Conservation (phyloP, 2,329 filamentous ascomycete species). For the Neopestalotiopsis clavispora region DNA sequence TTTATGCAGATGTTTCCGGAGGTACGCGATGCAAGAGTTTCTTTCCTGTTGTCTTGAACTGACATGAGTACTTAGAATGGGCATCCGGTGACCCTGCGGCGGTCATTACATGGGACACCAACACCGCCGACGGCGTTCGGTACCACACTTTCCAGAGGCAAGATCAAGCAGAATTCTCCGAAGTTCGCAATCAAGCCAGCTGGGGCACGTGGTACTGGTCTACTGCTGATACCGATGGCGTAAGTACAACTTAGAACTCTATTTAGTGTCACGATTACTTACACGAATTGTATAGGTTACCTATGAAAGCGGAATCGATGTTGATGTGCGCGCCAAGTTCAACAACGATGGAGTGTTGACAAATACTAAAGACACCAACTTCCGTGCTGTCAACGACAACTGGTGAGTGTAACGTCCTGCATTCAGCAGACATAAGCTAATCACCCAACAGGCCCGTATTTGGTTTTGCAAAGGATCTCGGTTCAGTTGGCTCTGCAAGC, state of each 20-base stretch:
- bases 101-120: slow-evolving; percentile 67
- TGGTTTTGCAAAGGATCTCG: slow-evolving; percentile 71
- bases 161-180: slow-evolving; percentile 68
- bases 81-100: slow-evolving; percentile 64
- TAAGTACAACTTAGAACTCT: slow-evolving; percentile 32
- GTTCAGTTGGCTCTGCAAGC: slow-evolving; percentile 41
- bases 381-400: slow-evolving; percentile 69
- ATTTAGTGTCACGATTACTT: slow-evolving; percentile 14
- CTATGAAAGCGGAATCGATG: slow-evolving; percentile 74
- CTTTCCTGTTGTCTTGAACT: not conserved
- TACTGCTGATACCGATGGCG: slow-evolving; percentile 58
- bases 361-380: slow-evolving; percentile 68
- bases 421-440: slow-evolving; percentile 11
- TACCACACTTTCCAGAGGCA: slow-evolving; percentile 69
- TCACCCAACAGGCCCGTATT: slow-evolving; percentile 70
- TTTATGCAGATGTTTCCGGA: slow-evolving; percentile 76
- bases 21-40: slow-evolving; percentile 46
- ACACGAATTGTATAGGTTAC: slow-evolving; percentile 51
- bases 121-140: slow-evolving; percentile 52
- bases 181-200: slow-evolving; percentile 72
- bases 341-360: slow-evolving; percentile 63
- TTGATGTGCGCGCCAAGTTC: slow-evolving; percentile 70
- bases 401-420: slow-evolving; percentile 39
- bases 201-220: slow-evolving; percentile 81
- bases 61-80: slow-evolving; percentile 61